These are phyloP conservation scores for Hypoxylon sp. DNA, from an alignment of 2,329 filamentous ascomycete species.

Conservation along the genomic window DNA sequence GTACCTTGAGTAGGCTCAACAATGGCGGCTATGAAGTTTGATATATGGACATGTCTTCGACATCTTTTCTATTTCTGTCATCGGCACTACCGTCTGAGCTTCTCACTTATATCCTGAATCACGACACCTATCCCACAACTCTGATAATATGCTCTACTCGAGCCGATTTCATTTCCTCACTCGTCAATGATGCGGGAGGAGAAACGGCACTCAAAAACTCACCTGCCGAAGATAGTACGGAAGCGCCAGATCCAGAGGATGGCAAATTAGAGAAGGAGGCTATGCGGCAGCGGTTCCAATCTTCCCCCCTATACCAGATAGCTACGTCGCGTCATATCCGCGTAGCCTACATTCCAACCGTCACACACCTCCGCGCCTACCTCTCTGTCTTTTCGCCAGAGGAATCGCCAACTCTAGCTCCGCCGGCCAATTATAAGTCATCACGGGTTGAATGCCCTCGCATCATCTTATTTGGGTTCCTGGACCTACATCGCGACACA, in stretches of 20 bases:
- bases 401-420: slow-evolving; percentile 54
- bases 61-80: slow-evolving; percentile 57
- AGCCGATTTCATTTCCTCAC: slow-evolving; percentile 71
- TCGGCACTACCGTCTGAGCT: slow-evolving; percentile 70
- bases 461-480: slow-evolving; percentile 73
- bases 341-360: slow-evolving; percentile 78
- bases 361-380: slow-evolving; percentile 82
- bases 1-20: background rate
- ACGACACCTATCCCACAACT: slow-evolving; percentile 68
- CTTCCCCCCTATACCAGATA: slow-evolving; percentile 75
- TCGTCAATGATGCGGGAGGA: slow-evolving; percentile 61
- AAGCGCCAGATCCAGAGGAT: slow-evolving; percentile 31
- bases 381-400: slow-evolving; percentile 67
- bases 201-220: slow-evolving; percentile 1
- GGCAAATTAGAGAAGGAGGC: slow-evolving; percentile 33
- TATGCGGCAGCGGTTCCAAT: slow-evolving; percentile 61
- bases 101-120: slow-evolving; percentile 71
- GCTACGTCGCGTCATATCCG: slow-evolving; percentile 76
- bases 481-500: slow-evolving; percentile 74
- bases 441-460: slow-evolving; percentile 51
- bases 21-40: slow-evolving; percentile 33
- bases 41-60: slow-evolving; percentile 39
- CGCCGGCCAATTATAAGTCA: slow-evolving; percentile 47
- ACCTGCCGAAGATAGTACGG: slow-evolving; percentile 5
- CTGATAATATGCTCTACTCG: slow-evolving; percentile 78